Evolutionary conservation across 768 basidiomycete species (phyloP).

Genomic region (Podaxis sp.): DNA sequence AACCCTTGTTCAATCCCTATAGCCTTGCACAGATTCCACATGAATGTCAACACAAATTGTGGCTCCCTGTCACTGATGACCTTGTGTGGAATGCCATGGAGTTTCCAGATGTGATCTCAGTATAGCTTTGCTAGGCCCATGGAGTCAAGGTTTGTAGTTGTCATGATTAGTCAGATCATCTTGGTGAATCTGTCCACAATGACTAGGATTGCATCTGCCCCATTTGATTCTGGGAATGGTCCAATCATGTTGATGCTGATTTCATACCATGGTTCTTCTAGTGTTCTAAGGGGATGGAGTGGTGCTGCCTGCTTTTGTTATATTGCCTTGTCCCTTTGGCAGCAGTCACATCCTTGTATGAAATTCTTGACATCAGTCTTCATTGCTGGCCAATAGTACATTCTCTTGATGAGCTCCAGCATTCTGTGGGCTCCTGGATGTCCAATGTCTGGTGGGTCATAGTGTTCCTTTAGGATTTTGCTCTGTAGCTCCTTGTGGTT

Average conservation of each 20-base stretch:
- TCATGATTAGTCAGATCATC: too few relatives aligned
- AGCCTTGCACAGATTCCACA: too few relatives aligned
- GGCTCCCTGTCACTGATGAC: slow-evolving; percentile 1
- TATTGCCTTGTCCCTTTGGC: background rate
- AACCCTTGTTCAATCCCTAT: too few relatives aligned
- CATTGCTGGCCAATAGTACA: too few relatives aligned
- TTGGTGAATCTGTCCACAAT: too few relatives aligned
- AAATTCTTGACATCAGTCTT: too few relatives aligned
- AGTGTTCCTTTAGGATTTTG: background rate
- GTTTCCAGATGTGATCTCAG: background rate
- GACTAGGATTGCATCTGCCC: too few relatives aligned
- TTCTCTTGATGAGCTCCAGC: background rate
- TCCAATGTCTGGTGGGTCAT: background rate
- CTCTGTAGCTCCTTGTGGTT: background rate
- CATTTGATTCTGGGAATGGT: background rate
- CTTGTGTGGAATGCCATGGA: background rate
- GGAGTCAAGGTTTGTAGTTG: too few relatives aligned
- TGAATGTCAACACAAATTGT: background rate
- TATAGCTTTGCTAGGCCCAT: background rate
- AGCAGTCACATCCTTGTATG: background rate
- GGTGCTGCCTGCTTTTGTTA: background rate
- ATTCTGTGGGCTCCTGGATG: background rate
- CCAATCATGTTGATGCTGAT: background rate
- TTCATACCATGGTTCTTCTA: background rate
- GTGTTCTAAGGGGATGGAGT: background rate